These are phyloP conservation scores for Papiliotrema flavescens DNA, from an alignment of 1,284 basidiomycete genomes.

Conservation along the genomic window DNA sequence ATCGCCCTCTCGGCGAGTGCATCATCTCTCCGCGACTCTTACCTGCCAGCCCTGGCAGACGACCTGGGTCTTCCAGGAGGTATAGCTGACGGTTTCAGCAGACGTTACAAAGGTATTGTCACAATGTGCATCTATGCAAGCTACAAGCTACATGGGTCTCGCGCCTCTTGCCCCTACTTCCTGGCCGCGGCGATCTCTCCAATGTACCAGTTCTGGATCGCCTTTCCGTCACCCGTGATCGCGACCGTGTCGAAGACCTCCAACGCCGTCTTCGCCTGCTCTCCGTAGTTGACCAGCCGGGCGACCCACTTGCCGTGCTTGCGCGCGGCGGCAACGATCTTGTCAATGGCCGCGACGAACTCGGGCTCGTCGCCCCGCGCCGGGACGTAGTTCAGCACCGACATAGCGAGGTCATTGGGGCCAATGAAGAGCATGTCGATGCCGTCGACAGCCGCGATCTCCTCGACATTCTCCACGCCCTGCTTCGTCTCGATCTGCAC, in stretches of 20 bases:
- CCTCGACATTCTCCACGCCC: slow-evolving; percentile 59
- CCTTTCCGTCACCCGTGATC: slow-evolving; percentile 8
- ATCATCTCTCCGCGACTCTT: no score
- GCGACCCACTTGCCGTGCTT: slow-evolving; percentile 34
- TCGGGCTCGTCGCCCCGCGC: slow-evolving; percentile 34
- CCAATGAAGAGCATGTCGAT: slow-evolving; percentile 65
- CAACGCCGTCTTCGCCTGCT: slow-evolving; percentile 1
- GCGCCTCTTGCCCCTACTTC: no score
- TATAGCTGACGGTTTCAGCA: no score
- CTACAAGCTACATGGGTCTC: no score
- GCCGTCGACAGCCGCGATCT: slow-evolving; percentile 62
- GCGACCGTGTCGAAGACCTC: slow-evolving; percentile 13
- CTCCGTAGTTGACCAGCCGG: slow-evolving; percentile 27
- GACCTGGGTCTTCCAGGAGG: no score
- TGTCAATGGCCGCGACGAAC: slow-evolving; percentile 31
- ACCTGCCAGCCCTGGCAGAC: no score
- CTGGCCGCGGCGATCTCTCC: slow-evolving; percentile 1
- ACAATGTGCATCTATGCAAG: no score
- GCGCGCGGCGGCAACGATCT: slow-evolving; percentile 26
- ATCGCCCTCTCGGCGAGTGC: no score
- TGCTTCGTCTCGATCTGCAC: slow-evolving; percentile 65
- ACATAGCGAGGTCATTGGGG: slow-evolving; percentile 40
- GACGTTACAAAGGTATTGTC: no score
- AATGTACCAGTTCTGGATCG: slow-evolving; percentile 7
- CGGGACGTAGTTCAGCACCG: slow-evolving; percentile 33